These are phyloP conservation scores for Prillingera fragicola DNA, from an alignment of 1,284 basidiomycete species.

Conservation along the genomic window DNA sequence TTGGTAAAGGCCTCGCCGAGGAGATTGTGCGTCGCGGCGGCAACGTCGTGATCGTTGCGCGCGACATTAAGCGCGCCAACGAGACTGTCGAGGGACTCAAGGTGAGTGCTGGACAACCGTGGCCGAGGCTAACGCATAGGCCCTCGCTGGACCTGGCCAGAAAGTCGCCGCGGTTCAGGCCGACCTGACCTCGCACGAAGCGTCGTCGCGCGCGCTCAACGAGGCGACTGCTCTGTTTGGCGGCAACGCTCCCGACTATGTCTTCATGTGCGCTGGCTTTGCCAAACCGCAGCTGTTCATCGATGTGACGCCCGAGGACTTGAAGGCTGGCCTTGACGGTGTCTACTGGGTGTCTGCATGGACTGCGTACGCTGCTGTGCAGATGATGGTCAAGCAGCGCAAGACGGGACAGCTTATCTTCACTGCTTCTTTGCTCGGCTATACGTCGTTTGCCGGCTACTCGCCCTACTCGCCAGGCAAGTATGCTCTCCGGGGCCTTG, in stretches of 20 bases:
- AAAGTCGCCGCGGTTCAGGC: slow-evolving; percentile 60
- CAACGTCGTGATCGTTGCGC: slow-evolving; percentile 73
- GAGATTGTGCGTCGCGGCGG: slow-evolving; percentile 67
- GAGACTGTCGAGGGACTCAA: slow-evolving; percentile 60
- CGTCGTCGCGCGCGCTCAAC: slow-evolving; percentile 58
- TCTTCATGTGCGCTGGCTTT: slow-evolving; percentile 73
- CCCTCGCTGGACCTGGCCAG: slow-evolving; percentile 53
- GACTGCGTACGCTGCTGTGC: slow-evolving; percentile 68
- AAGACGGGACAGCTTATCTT: slow-evolving; percentile 68
- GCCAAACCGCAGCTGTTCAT: slow-evolving; percentile 66
- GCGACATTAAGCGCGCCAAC: slow-evolving; percentile 58
- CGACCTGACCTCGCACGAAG: slow-evolving; percentile 54
- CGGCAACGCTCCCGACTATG: slow-evolving; percentile 61
- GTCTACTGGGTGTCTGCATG: slow-evolving; percentile 58
- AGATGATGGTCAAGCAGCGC: slow-evolving; percentile 61
- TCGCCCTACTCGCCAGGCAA: slow-evolving; percentile 82
- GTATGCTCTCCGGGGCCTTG: slow-evolving; percentile 79
- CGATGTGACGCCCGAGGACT: slow-evolving; percentile 58
- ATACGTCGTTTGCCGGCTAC: slow-evolving; percentile 78
- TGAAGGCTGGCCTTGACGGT: slow-evolving; percentile 52
- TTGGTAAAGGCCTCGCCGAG: slow-evolving; percentile 67
- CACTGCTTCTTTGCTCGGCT: slow-evolving; percentile 72
- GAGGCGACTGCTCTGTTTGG: slow-evolving; percentile 56
- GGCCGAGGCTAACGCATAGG: slow-evolving; percentile 34
- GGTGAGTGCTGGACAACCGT: slow-evolving; percentile 45